Evolutionary conservation across 805 yeast species (phyloP), one percentile per base, ranked within the genome.

Genomic region (Wickerhamomyces canadensis): DNA sequence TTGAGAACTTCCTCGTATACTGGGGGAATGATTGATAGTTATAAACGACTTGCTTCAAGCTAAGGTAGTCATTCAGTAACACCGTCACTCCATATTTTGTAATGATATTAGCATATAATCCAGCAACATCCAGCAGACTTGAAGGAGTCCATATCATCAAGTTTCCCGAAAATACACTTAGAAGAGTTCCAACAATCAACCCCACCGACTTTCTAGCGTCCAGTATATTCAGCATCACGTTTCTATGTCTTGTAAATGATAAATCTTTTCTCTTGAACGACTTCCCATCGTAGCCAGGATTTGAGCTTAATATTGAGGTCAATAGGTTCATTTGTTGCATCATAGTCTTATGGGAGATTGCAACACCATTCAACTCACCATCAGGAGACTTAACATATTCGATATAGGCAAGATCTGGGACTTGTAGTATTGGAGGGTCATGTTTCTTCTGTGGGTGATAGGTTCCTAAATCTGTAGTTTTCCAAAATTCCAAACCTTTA

Each of bases 281-380:
- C 19, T 60, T 62, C 4, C 67, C 58, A 57, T 52, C 68, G 19
- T 54, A 61, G 45, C 65, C 70, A 3, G 85, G 84, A 45, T 68
- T 64, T 33, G 88, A 80, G 48, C 77, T 76, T 7, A 91, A 61
- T 12, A 91, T 76, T 9, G 79, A 70, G 5, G 83, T 72, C 18
- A 93, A 54, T 33, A 86, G 74, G 43, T 76, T 72, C 89, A 93
- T 85, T 54, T 93, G 98, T 47, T 86, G 91, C 55, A 84, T 71
- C 6, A 93, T 74, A 0, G 96, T 88, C 41, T 86, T 68, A 57
- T 93, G 98, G 18, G 93, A 84, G 55, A 93, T 74, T 1, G 94
- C 96, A 25, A 93, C 95, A 14, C 99, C 99, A 40, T 96, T 70
- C 25, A 88, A 62, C 46, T 89, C 94, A 3, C 98, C 98, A 19